Conservation (phyloP, 1,139 yeast genomes). For the Magnusiomyces starmeri region DNA sequence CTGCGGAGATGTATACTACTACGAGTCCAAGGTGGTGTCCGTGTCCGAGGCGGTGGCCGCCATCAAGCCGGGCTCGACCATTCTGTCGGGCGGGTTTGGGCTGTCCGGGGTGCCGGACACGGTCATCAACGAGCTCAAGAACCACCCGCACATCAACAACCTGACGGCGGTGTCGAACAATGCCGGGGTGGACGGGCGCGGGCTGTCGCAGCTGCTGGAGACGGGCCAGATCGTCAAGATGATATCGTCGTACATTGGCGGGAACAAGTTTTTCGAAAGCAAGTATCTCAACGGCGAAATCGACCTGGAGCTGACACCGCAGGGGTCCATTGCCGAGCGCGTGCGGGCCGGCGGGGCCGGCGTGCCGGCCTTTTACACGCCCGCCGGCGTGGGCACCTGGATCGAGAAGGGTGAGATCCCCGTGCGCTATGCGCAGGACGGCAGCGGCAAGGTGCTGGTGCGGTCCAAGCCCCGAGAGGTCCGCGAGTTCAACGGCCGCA, state of each 20-base stretch:
- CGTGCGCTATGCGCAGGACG: conserved; percentile 34
- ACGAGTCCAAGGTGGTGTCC: conserved; percentile 14
- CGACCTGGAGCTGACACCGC: conserved; percentile 44
- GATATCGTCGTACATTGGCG: conserved; percentile 45
- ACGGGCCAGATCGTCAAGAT: conserved; percentile 42
- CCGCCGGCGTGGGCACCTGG: conserved; percentile 49
- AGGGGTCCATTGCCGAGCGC: conserved; percentile 46
- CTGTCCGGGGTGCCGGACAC: conserved; percentile 45
- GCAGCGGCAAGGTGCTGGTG: conserved; percentile 34
- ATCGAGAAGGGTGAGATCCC: conserved; percentile 45
- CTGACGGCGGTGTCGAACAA: conserved; percentile 45
- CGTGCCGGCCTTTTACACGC: conserved; percentile 44
- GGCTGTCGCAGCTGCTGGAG: conserved; percentile 39
- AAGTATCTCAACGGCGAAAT: conserved; percentile 41
- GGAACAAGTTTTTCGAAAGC: conserved; percentile 40
- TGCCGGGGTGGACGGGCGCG: conserved; percentile 44
- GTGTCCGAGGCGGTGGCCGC: conserved; percentile 11
- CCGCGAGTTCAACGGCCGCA: conserved; percentile 40
- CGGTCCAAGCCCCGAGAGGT: conserved; percentile 39
- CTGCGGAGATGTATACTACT: neutral
- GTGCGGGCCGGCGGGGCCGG: conserved; percentile 48
- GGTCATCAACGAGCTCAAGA: conserved; percentile 37
- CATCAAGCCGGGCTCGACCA: conserved; percentile 12
- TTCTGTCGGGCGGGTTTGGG: conserved; percentile 46
- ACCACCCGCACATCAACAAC: conserved; percentile 33